These are phyloP conservation scores for Sparassis latifolia DNA, from an alignment of 1,284 basidiomycete species.

Conservation along the genomic window DNA sequence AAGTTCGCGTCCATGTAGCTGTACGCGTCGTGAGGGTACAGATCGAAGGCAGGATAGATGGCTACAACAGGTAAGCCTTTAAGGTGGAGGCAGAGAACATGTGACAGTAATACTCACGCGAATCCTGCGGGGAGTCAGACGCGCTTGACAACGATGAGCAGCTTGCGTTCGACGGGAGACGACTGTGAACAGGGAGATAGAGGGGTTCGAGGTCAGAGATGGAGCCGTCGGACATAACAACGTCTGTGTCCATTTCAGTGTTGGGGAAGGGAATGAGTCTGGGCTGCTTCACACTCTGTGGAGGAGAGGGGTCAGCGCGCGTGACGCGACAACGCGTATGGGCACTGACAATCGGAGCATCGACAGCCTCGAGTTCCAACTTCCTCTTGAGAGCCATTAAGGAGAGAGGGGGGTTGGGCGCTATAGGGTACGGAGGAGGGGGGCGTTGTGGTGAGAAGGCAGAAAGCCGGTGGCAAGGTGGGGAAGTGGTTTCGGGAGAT, in stretches of 20 bases:
- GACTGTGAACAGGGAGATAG: conserved; percentile 50
- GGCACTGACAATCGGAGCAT: conserved; percentile 28
- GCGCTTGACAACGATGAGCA: conserved; percentile 42
- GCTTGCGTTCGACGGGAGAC: conserved; percentile 60
- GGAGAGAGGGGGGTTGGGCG: conserved; percentile 6
- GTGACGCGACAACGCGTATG: conserved; percentile 15
- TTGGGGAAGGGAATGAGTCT: conserved; percentile 70
- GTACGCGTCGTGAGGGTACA: conserved; percentile 45
- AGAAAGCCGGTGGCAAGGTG: conserved; percentile 10
- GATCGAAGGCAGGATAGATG: conserved; percentile 55
- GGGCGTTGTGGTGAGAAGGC: conserved; percentile 1
- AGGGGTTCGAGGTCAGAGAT: conserved; percentile 49
- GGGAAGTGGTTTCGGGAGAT: conserved; percentile 12
- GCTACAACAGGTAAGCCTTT: conserved; percentile 27
- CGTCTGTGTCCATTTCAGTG: conserved; percentile 50
- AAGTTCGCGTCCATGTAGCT: conserved; percentile 44
- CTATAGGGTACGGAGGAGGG: conserved; percentile 1
- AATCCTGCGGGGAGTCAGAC: conserved; percentile 31
- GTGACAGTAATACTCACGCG: conserved; percentile 25
- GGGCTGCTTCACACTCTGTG: conserved; percentile 56
- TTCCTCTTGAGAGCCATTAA: conserved; percentile 70
- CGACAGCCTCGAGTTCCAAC: conserved; percentile 51
- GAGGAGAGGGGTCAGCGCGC: conserved; percentile 9
- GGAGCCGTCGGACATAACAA: conserved; percentile 56
- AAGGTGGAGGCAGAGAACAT: neutral